phyloP scores from a whole-genome alignment of 1,284 basidiomycete genomes.

The Sanghuangporus weigelae region DNA sequence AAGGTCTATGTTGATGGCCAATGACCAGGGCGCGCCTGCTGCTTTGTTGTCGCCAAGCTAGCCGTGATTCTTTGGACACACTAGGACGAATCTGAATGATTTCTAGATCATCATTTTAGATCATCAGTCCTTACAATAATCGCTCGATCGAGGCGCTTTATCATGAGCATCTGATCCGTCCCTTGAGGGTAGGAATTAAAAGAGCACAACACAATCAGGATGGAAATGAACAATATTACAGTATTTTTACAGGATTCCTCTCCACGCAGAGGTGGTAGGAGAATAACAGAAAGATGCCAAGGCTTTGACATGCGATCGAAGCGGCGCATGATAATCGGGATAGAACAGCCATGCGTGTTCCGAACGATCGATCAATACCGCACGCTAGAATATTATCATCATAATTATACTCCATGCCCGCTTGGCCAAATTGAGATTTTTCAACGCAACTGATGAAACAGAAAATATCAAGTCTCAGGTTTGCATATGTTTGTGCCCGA shows the following conservation, averaged over 20 bases:
- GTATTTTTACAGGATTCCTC: background rate
- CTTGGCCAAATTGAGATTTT: too few relatives aligned
- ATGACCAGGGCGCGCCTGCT: background rate
- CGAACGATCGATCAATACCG: too few relatives aligned
- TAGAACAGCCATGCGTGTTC: background rate
- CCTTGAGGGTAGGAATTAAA: background rate
- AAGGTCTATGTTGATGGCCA: background rate
- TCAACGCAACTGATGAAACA: too few relatives aligned
- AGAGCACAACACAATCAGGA: background rate
- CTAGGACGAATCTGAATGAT: background rate
- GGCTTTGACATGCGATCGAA: background rate
- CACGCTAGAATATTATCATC: too few relatives aligned
- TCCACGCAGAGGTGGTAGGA: background rate
- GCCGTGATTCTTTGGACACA: background rate
- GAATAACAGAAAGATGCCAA: background rate
- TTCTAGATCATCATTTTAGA: background rate
- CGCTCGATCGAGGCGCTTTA: background rate
- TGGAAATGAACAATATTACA: background rate
- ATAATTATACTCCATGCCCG: too few relatives aligned
- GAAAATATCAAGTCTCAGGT: too few relatives aligned
- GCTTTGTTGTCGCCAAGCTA: background rate
- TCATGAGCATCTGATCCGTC: background rate
- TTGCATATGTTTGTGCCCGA: background rate
- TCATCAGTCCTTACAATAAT: background rate
- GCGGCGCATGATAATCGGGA: background rate